phyloP scores from a whole-genome alignment of 2,329 filamentous ascomycete genomes.

The Paracorniculantispora psalliotae region DNA sequence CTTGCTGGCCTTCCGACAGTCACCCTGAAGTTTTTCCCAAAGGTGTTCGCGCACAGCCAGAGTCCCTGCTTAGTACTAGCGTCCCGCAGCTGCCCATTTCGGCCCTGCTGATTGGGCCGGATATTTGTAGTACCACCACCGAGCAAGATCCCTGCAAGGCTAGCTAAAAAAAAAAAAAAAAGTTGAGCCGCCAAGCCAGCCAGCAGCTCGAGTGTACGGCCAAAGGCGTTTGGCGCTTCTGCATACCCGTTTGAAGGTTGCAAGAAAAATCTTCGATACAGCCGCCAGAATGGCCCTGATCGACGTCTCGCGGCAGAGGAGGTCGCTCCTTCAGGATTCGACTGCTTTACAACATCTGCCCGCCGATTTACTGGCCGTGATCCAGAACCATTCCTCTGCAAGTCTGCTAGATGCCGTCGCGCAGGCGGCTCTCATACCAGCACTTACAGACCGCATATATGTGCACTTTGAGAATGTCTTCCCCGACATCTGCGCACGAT shows the following conservation, averaged over 20 bases:
- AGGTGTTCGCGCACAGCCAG: constrained; percentile 22
- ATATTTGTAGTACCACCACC: constrained; percentile 30
- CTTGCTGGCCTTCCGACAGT: constrained; percentile 18
- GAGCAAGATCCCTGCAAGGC: constrained; percentile 21
- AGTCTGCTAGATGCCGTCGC: constrained; percentile 69
- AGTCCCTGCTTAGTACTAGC: constrained; percentile 8
- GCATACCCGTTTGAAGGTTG: constrained; percentile 12
- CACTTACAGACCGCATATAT: constrained; percentile 69
- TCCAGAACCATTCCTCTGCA: constrained; percentile 58
- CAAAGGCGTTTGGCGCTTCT: constrained; percentile 10
- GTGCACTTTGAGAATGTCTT: constrained; percentile 69
- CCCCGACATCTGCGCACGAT: constrained; percentile 77
- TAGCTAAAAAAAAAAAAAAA: constrained; percentile 23
- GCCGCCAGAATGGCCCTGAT: constrained; percentile 48
- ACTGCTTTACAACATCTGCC: constrained; percentile 58
- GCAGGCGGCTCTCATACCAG: constrained; percentile 61
- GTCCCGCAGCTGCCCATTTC: constrained; percentile 6
- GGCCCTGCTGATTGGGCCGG: constrained; percentile 31
- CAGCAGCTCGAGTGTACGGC: constrained; percentile 8
- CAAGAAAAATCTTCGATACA: constrained; percentile 18
- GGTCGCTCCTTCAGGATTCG: constrained; percentile 52
- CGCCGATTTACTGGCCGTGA: constrained; percentile 61
- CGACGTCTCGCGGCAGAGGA: constrained; percentile 50
- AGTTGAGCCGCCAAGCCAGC: constrained; percentile 5
- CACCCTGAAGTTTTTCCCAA: constrained; percentile 39